These are phyloP conservation scores for Candida ponderosae DNA, from an alignment of 805 yeast genomes.

Conservation along the genomic window DNA sequence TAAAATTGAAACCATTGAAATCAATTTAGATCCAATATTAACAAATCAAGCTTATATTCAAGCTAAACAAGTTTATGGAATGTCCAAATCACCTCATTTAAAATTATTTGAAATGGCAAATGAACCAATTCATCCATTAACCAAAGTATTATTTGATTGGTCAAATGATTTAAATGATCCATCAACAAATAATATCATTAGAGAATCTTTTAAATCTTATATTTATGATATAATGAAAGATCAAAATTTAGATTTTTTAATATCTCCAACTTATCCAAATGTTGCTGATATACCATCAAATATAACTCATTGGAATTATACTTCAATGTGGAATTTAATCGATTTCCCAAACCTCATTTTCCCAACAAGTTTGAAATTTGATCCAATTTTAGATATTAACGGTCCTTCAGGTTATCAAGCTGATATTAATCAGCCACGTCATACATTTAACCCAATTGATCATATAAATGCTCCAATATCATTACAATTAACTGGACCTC, in stretches of 20 bases:
- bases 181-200: conserved; percentile 44
- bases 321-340: conserved; percentile 62
- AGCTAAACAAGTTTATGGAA: conserved; percentile 42
- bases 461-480: conserved; percentile 37
- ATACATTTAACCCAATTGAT: conserved; percentile 20
- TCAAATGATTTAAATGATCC: conserved; percentile 54
- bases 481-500: conserved; percentile 40
- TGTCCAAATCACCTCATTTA: conserved; percentile 42
- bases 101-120: conserved; percentile 51
- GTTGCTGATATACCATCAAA: conserved; percentile 63
- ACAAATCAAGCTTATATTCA: conserved; percentile 46
- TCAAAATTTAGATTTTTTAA: conserved; percentile 53
- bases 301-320: conserved; percentile 72
- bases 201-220: conserved; percentile 54
- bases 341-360: conserved; percentile 64
- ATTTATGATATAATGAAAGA: conserved; percentile 46
- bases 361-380: conserved; percentile 58
- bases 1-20: conserved; percentile 31
- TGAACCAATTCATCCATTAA: conserved; percentile 61
- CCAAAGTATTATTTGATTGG: conserved; percentile 51
- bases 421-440: too few species aligned
- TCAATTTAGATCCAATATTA: conserved; percentile 45
- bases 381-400: conserved; percentile 43
- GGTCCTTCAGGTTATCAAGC: conserved; percentile 20
- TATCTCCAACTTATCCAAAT: conserved; percentile 60